Evolutionary conservation across 805 yeast species (phyloP).

Genomic region (Monosporozyma unispora): DNA sequence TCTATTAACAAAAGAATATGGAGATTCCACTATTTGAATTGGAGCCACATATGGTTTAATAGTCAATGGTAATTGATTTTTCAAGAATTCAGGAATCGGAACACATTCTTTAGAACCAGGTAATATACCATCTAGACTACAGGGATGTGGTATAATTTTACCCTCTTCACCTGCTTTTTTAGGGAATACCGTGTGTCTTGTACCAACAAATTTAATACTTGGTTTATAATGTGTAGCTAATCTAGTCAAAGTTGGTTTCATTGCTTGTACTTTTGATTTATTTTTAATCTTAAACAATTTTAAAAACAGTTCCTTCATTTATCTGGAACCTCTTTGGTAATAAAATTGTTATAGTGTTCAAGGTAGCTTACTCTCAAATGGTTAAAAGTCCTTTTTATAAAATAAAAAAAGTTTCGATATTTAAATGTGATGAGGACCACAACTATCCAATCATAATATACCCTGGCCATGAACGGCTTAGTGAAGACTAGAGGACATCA

Average conservation of each 20-base stretch:
- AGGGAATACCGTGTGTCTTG: constrained; percentile 47
- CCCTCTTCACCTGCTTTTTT: constrained; percentile 7
- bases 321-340: too few relatives aligned
- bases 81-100: constrained; percentile 14
- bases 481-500: neutral
- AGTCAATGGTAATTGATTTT: constrained; percentile 34
- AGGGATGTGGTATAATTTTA: constrained; percentile 21
- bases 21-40: neutral
- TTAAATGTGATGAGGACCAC: neutral
- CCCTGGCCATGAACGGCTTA: neutral
- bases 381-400: neutral
- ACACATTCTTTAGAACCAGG: constrained; percentile 26
- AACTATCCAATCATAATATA: neutral
- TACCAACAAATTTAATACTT: constrained; percentile 79
- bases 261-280: neutral
- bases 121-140: constrained; percentile 20
- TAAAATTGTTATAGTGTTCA: too few relatives aligned
- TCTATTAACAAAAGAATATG: constrained; percentile 17
- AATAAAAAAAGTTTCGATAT: neutral
- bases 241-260: constrained; percentile 14
- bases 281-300: neutral
- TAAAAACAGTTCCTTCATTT: neutral
- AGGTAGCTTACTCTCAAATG: too few relatives aligned
- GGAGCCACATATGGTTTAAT: constrained; percentile 27
- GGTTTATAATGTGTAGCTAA: constrained; percentile 42